Evolutionary conservation across 2,329 filamentous ascomycete genomes (phyloP).

Genomic region (Stemphylium beticola): DNA sequence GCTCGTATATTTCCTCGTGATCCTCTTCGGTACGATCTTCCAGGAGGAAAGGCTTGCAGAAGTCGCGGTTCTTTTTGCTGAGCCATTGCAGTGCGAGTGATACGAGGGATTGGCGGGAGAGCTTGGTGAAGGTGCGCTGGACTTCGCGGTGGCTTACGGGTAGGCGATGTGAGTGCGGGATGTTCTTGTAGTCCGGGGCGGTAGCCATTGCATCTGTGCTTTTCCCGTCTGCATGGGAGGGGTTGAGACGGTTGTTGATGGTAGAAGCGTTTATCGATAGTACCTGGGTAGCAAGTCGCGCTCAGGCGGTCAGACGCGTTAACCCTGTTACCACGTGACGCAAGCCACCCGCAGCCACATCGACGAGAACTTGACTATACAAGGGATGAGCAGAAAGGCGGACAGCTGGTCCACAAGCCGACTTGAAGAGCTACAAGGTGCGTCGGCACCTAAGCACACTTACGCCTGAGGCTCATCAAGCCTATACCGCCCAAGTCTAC

Average conservation of each 20-base stretch:
- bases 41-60: slow-evolving; percentile 65
- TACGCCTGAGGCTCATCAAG: too few species aligned
- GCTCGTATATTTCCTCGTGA: slow-evolving; percentile 69
- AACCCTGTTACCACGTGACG: slow-evolving; percentile 20
- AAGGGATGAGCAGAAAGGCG: too few species aligned
- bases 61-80: slow-evolving; percentile 66
- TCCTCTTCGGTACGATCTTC: slow-evolving; percentile 51
- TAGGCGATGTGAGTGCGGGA: slow-evolving; percentile 74
- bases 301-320: slow-evolving; percentile 15
- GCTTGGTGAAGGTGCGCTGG: slow-evolving; percentile 69
- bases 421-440: too few species aligned
- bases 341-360: neutral
- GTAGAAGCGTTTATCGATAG: slow-evolving; percentile 34
- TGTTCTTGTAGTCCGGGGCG: slow-evolving; percentile 72
- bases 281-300: slow-evolving; percentile 10
- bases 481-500: too few species aligned
- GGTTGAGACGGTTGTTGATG: slow-evolving; percentile 14
- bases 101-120: slow-evolving; percentile 75
- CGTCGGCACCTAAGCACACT: too few species aligned
- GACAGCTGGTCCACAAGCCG: too few species aligned
- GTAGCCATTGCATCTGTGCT: slow-evolving; percentile 55
- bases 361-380: neutral
- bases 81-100: slow-evolving; percentile 80
- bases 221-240: slow-evolving; percentile 39
- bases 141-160: slow-evolving; percentile 69